Conservation (phyloP, 176 grass and related monocot species). For the Elymus sibiricus region DNA sequence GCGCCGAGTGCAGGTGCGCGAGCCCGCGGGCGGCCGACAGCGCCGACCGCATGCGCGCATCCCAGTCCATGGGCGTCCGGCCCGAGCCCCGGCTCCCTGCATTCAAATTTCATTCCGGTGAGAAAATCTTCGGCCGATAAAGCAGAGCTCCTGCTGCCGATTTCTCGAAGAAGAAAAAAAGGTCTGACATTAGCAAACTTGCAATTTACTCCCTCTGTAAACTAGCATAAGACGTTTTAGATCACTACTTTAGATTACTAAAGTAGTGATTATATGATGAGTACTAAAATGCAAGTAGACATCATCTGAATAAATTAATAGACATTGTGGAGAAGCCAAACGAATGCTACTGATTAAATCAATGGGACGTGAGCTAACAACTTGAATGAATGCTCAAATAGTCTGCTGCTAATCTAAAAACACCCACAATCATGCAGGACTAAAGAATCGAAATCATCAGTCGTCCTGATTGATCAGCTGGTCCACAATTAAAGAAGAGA, state of each 20-base stretch:
- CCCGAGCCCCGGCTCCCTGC: constrained; percentile 83
- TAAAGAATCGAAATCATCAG: not conserved
- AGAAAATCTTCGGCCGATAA: not conserved
- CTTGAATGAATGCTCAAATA: not conserved
- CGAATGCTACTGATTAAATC: not conserved
- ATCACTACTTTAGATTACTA: too few species aligned
- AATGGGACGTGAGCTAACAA: not conserved
- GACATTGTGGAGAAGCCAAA: too few species aligned
- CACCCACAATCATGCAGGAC: not conserved
- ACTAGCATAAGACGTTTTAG: too few species aligned
- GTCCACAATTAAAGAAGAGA: not conserved
- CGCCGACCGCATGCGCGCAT: constrained; percentile 70
- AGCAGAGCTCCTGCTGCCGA: too few species aligned
- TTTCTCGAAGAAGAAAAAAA: too few species aligned
- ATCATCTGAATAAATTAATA: too few species aligned
- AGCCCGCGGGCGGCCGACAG: constrained; percentile 72
- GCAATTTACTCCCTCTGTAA: too few species aligned
- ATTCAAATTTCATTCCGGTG: not conserved
- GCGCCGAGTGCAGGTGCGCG: constrained; percentile 66
- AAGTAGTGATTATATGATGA: too few species aligned
- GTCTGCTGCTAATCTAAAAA: not conserved
- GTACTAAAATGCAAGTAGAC: too few species aligned
- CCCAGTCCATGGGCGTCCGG: constrained; percentile 89
- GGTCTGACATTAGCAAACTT: not conserved
- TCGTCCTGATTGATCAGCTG: not conserved